phyloP scores from a whole-genome alignment of 2,329 filamentous ascomycete species.

The Botrytis fabae region DNA sequence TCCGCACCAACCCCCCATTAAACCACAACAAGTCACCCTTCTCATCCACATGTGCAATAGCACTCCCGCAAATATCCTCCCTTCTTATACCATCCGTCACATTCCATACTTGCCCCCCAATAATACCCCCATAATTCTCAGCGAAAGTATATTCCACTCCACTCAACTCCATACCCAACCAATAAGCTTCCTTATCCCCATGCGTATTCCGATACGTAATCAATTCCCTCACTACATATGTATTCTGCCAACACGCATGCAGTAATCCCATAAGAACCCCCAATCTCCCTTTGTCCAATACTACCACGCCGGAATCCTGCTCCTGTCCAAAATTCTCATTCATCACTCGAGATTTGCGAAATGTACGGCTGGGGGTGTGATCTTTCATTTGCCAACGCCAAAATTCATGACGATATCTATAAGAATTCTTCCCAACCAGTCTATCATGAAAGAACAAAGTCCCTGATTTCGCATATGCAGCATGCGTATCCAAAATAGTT shows the following conservation, averaged over 20 bases:
- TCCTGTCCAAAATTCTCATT: neutral
- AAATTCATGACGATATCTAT: constrained; percentile 43
- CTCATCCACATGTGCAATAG: neutral
- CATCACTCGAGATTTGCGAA: neutral
- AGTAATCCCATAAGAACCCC: constrained; percentile 45
- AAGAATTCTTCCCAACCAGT: constrained; percentile 34
- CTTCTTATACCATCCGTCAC: neutral
- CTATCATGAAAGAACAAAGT: constrained; percentile 47
- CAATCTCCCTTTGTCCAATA: constrained; percentile 40
- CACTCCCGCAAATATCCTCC: neutral
- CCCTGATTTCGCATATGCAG: constrained; percentile 41
- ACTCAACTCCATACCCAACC: constrained; percentile 48
- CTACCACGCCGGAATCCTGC: neutral
- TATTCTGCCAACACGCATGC: constrained; percentile 50
- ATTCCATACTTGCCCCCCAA: constrained; percentile 41
- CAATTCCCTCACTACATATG: constrained; percentile 43
- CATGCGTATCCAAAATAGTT: constrained; percentile 39
- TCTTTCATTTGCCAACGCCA: constrained; percentile 44
- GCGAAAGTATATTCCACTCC: constrained; percentile 45
- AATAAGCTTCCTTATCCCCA: constrained; percentile 51
- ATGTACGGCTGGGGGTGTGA: constrained; percentile 34
- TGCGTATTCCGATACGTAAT: constrained; percentile 46
- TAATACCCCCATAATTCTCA: constrained; percentile 45
- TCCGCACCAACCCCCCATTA: neutral
- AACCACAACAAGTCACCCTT: neutral